These are phyloP conservation scores for Eucalyptus curtisii DNA, from an alignment of 345 rosid genomes.

Conservation along the genomic window DNA sequence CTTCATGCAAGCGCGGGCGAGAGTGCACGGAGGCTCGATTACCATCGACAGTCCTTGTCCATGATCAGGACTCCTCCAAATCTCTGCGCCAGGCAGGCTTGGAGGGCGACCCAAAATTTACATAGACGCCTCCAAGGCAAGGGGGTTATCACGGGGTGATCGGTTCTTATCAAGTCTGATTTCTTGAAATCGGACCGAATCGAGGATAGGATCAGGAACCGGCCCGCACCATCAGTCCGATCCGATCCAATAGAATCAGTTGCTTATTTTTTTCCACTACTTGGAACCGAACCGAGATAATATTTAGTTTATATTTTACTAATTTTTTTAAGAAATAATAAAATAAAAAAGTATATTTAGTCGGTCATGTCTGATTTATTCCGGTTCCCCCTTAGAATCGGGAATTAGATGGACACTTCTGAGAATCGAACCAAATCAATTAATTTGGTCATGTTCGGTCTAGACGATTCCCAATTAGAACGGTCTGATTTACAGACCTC, in stretches of 20 bases:
- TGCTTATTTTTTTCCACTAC: too few species aligned
- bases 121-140: neutral
- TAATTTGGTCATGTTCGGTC: accelerated
- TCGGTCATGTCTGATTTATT: accelerated
- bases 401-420: accelerated
- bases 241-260: accelerated
- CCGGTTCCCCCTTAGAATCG: accelerated
- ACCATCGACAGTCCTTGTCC: neutral
- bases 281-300: accelerated
- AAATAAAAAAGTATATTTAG: too few species aligned
- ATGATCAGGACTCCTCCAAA: neutral
- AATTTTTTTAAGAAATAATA: too few species aligned
- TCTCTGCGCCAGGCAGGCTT: neutral
- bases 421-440: too few species aligned
- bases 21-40: neutral
- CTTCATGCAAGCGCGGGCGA: neutral
- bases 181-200: too few species aligned
- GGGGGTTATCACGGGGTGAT: neutral
- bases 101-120: neutral
- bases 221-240: accelerated
- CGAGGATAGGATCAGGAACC: too few species aligned
- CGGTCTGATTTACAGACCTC: too few species aligned
- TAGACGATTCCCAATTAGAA: accelerated
- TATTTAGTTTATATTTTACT: too few species aligned
- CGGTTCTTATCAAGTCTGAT: too few species aligned